Percentiles rank a stretch among this genome's conserved stretches.
Evolutionary conservation across 2,329 filamentous ascomycete species (phyloP).

Genomic region (Ophiostoma quercus): DNA sequence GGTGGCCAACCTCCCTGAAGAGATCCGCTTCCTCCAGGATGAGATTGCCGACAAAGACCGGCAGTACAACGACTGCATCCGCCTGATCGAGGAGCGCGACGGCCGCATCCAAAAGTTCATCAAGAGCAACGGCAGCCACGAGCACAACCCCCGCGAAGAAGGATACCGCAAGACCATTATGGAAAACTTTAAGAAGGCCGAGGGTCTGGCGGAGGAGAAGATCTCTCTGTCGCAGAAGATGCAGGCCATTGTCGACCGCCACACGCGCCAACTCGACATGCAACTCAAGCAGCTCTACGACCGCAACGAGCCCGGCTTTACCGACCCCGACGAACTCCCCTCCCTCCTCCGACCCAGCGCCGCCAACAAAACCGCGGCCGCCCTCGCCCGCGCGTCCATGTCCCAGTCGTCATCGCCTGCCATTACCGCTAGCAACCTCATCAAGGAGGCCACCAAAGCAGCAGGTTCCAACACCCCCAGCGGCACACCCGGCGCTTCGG

Average conservation of each 20-base stretch:
- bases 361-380: constrained; percentile 45
- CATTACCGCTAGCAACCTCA: constrained; percentile 29
- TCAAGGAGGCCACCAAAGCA: constrained; percentile 20
- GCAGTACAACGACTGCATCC: constrained; percentile 62
- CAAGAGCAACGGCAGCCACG: constrained; percentile 67
- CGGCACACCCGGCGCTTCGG: not conserved
- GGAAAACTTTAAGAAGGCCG: constrained; percentile 63
- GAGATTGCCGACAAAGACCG: constrained; percentile 77
- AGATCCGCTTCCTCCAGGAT: constrained; percentile 77
- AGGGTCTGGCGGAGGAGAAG: constrained; percentile 71
- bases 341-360: constrained; percentile 56
- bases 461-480: not conserved
- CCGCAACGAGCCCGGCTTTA: constrained; percentile 56
- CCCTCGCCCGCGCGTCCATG: constrained; percentile 30
- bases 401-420: constrained; percentile 29
- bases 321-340: constrained; percentile 57
- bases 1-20: constrained; percentile 73
- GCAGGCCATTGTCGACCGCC: constrained; percentile 55
- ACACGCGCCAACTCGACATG: constrained; percentile 56
- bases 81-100: constrained; percentile 67
- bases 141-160: constrained; percentile 70
- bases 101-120: constrained; percentile 75
- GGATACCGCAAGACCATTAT: constrained; percentile 59
- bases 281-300: constrained; percentile 60
- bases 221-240: constrained; percentile 62